Evolutionary conservation across 2,329 filamentous ascomycete genomes (phyloP), one percentile per base, ranked within the genome.

Genomic region (Leptographium radiaticola): DNA sequence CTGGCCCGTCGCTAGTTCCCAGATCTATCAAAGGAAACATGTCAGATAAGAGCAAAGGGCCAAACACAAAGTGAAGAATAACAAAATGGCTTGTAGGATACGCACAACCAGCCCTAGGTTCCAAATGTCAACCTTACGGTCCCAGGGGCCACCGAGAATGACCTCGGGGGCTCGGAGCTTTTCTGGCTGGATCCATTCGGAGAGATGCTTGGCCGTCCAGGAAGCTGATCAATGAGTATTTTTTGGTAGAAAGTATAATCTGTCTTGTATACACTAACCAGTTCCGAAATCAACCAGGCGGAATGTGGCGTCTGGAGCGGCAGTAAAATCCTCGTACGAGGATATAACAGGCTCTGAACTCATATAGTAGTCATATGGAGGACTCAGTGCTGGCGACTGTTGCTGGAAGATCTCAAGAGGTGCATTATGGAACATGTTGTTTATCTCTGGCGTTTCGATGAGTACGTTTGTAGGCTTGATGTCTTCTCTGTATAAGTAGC

Each of bases 391-490:
- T 4, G 15, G 11, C 16, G 31, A 5, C 5, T 20, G 8, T 20
- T 38, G 43, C 15, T 1, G 30, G 15, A 53, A 38, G 0, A 44
- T 30, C 5, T 53, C 46, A 13, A 36, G 51, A 1, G 54, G 34
- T 9, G 42, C 34, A 8, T 44, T 30, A 8, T 16, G 43, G 20
- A 55, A 53, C 34, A 56, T 42, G n/a, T 44, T 20, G 15, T 30
- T 38, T 5, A 39, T 18, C 42, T 36, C 54, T 30, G 47, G 25
- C 13, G 54, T 53, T 13, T 56, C 54, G 25, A 51, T 6, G 6
- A 53, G 42, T 6, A 56, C 53, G 48, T 53, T 56, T n/a, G 8
- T 8, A 3, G 54, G 54, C 16, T 56, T 53, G 18, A 56, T 53
- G 20, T 56, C 54, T 34, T 16, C 18, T 39, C 11, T 25, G 15